A percentile compares a stretch with the other conserved stretches of the same genome.
phyloP scores from a whole-genome alignment of 768 basidiomycete species.

The Phaeotremella skinneri region DNA sequence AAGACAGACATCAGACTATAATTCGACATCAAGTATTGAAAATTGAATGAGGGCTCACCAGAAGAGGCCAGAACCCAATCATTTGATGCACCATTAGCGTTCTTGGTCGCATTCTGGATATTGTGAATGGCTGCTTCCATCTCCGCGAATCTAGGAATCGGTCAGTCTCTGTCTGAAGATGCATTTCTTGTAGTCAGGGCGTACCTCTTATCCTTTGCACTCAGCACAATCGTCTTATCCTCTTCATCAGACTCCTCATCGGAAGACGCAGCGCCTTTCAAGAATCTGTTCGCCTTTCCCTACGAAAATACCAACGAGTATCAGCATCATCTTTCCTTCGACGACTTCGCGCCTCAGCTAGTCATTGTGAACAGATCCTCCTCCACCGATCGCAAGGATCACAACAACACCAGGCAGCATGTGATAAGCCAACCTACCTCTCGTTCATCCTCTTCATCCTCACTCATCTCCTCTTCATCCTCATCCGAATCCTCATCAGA shows the following conservation, averaged over 20 bases:
- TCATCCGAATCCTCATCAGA: slow-evolving; percentile 56
- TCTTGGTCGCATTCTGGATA: slow-evolving; percentile 92
- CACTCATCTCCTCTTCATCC: slow-evolving; percentile 52
- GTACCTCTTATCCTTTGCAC: slow-evolving; percentile 79
- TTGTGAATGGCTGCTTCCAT: slow-evolving; percentile 87
- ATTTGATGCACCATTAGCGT: slow-evolving; percentile 57
- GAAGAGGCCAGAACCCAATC: slow-evolving; percentile 91
- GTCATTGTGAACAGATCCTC: slow-evolving; percentile 33
- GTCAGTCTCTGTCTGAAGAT: too few species aligned
- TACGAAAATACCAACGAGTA: neutral
- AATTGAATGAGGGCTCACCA: slow-evolving; percentile 57
- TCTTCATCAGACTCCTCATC: slow-evolving; percentile 64
- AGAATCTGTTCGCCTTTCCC: slow-evolving; percentile 42
- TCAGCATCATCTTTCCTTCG: neutral
- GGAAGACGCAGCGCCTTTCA: slow-evolving; percentile 44
- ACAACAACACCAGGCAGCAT: too few species aligned
- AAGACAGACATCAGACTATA: neutral
- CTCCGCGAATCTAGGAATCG: slow-evolving; percentile 63
- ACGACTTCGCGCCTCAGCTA: slow-evolving; percentile 57
- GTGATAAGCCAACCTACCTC: slow-evolving; percentile 13
- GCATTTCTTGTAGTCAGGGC: too few species aligned
- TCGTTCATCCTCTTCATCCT: slow-evolving; percentile 33
- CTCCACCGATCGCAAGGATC: slow-evolving; percentile 17
- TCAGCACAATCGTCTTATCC: slow-evolving; percentile 67
- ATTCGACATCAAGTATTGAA: neutral